Percentiles rank a stretch among this genome's conserved stretches.
phyloP scores from a whole-genome alignment of 1,139 yeast species.

The Scheffersomyces titani region DNA sequence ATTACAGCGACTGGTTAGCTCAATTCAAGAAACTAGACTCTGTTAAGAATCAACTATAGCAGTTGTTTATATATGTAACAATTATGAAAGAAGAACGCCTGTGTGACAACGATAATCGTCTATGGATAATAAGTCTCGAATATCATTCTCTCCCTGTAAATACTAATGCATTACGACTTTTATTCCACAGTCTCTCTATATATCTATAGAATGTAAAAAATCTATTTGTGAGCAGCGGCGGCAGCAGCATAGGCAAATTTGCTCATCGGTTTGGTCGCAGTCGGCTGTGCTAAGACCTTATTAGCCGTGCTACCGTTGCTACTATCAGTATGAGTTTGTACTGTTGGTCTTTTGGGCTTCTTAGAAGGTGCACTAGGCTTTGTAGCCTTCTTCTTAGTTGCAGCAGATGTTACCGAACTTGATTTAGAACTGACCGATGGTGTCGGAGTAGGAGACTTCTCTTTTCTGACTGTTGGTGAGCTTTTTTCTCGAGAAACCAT shows the following conservation, averaged over 20 bases:
- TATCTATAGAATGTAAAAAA: neutral
- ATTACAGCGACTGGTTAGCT: constrained; percentile 36
- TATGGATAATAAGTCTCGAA: neutral
- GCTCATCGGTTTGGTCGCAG: constrained; percentile 13
- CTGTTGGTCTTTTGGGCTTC: neutral
- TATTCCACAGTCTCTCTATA: neutral
- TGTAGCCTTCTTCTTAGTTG: neutral
- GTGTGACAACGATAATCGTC: neutral
- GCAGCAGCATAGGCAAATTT: constrained; percentile 52
- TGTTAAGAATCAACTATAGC: neutral
- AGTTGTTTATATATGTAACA: neutral
- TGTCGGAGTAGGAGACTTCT: constrained; percentile 16
- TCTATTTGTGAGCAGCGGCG: constrained; percentile 36
- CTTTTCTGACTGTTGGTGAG: constrained; percentile 11
- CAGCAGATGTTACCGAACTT: neutral
- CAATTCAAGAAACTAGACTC: constrained; percentile 14
- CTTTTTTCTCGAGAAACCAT: constrained; percentile 26
- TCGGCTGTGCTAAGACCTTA: constrained; percentile 10
- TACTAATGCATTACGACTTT: neutral
- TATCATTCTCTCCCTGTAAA: neutral
- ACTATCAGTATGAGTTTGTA: neutral
- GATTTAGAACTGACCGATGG: neutral
- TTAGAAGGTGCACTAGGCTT: neutral
- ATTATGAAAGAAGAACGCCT: neutral
- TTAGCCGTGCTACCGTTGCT: neutral